Evolutionary conservation across 2,329 filamentous ascomycete genomes (phyloP), one percentile per base, ranked within the genome.

Genomic region (Penicillium sp.): DNA sequence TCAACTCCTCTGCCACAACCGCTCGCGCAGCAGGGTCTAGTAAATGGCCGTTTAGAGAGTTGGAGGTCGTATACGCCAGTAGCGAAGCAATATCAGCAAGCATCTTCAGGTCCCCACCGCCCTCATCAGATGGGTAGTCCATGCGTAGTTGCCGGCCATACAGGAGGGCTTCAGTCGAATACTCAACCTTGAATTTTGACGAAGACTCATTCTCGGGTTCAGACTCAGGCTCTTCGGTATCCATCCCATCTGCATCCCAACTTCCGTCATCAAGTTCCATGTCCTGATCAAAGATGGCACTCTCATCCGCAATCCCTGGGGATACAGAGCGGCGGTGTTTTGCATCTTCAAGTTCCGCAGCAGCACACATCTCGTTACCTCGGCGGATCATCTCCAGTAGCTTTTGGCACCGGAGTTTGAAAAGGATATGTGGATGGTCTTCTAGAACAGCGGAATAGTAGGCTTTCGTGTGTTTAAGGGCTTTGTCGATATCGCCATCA

Each of bases 341-440:
- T 4, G 64, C 58, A 21, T 68, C 57, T 13, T 66, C 65, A 9
- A 50, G 60, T 13, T 14, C 16, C 4, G 27, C 31, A n/a, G 65
- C 57, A 4, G 65, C 56, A 3, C 81, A 78, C 19, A 89, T 75
- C 64, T 93, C 89, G 2, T 88, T 87, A 35, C 87, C 88, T 57
- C 83, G 85, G 42, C 90, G 85, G 67, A 96, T 92, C 88, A 99
- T 93, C 74, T 99, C 95, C 59, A 98, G 88, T 72, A 98, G 97
- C 71, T 95, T 96, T 59, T 92, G 87, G 71, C 93, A 97, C 64
- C 89, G 86, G 49, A 99, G 80, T 57, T 88, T 89, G 76, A 99
- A 98, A 71, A 93, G 88, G 16, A 97, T 92, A 53, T 92, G 86
- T 54, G 91, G 86, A 68, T 96, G 92, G 23, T 91, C 85, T 47